Percentiles rank a stretch among this genome's conserved stretches.
These are phyloP conservation scores for Magnaporthiopsis poae DNA, from an alignment of 2,329 filamentous ascomycete genomes.

Conservation along the genomic window DNA sequence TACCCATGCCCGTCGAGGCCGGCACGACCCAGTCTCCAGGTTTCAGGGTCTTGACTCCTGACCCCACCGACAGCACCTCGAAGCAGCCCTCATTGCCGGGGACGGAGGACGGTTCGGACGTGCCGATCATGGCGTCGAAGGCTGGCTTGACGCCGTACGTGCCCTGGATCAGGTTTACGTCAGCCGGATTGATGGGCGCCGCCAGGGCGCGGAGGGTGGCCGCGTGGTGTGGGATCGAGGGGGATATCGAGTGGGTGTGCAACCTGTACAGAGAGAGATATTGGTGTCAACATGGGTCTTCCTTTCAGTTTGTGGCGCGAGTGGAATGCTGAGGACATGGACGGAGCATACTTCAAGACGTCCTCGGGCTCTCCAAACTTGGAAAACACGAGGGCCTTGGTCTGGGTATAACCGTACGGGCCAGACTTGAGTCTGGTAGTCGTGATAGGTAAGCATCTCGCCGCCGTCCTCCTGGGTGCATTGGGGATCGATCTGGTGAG, in stretches of 20 bases:
- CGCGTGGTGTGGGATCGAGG: constrained; percentile 52
- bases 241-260: constrained; percentile 68
- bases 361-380: constrained; percentile 66
- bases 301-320: constrained; percentile 1
- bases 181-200: constrained; percentile 88
- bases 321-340: not conserved
- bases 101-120: constrained; percentile 62
- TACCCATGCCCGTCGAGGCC: constrained; percentile 71
- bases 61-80: constrained; percentile 67
- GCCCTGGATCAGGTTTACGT: constrained; percentile 96
- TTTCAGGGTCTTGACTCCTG: constrained; percentile 40
- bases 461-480: not conserved
- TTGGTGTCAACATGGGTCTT: not conserved
- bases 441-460: not conserved
- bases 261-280: constrained; percentile 32
- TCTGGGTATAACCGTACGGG: constrained; percentile 72
- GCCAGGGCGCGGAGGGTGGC: constrained; percentile 81
- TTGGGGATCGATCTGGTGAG: not conserved
- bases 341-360: constrained; percentile 46
- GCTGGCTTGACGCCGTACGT: constrained; percentile 80
- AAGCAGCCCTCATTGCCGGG: constrained; percentile 90
- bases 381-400: constrained; percentile 69
- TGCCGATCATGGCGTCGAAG: constrained; percentile 66
- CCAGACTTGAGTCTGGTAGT: constrained; percentile 43
- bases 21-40: constrained; percentile 94